These are phyloP conservation scores for Xylariaceae sp. DNA, from an alignment of 2,329 filamentous ascomycete species.

Conservation along the genomic window DNA sequence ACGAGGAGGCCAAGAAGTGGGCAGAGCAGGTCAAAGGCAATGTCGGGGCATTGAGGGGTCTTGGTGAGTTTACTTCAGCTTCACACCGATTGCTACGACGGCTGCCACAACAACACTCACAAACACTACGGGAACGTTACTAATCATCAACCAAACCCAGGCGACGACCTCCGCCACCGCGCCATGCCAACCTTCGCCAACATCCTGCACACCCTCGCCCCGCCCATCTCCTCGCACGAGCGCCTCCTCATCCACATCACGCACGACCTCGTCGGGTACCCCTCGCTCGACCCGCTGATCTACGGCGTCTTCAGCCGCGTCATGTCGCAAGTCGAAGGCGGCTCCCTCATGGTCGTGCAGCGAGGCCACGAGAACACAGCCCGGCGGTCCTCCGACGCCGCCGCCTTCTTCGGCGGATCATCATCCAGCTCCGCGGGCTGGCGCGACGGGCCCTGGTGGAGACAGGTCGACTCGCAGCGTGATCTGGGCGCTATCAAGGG, in stretches of 20 bases:
- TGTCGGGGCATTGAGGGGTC: slow-evolving; percentile 69
- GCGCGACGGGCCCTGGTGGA: slow-evolving; percentile 97
- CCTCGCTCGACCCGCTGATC: slow-evolving; percentile 87
- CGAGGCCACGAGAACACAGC: slow-evolving; percentile 80
- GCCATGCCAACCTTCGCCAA: slow-evolving; percentile 93
- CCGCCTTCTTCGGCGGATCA: slow-evolving; percentile 42
- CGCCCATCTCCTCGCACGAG: slow-evolving; percentile 94
- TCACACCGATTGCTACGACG: too few relatives aligned
- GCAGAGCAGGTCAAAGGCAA: slow-evolving; percentile 90
- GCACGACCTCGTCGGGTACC: slow-evolving; percentile 92
- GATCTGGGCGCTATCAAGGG: slow-evolving; percentile 79
- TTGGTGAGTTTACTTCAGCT: slow-evolving; percentile 53
- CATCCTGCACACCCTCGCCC: slow-evolving; percentile 90
- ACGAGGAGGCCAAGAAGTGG: slow-evolving; percentile 95
- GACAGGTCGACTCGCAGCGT: slow-evolving; percentile 63
- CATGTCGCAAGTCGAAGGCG: slow-evolving; percentile 98
- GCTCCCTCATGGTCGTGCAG: slow-evolving; percentile 90
- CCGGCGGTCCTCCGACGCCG: slow-evolving; percentile 59
- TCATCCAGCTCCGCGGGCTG: slow-evolving; percentile 55
- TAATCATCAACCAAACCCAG: slow-evolving; percentile 41
- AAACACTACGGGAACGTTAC: too few relatives aligned
- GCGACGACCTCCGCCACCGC: slow-evolving; percentile 79
- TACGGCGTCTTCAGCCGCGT: slow-evolving; percentile 89
- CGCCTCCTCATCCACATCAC: slow-evolving; percentile 96
- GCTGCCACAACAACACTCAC: too few relatives aligned